Base-by-base conservation (phyloP, 2,329 filamentous ascomycete genomes). In the Fusarium tricinctum region DNA sequence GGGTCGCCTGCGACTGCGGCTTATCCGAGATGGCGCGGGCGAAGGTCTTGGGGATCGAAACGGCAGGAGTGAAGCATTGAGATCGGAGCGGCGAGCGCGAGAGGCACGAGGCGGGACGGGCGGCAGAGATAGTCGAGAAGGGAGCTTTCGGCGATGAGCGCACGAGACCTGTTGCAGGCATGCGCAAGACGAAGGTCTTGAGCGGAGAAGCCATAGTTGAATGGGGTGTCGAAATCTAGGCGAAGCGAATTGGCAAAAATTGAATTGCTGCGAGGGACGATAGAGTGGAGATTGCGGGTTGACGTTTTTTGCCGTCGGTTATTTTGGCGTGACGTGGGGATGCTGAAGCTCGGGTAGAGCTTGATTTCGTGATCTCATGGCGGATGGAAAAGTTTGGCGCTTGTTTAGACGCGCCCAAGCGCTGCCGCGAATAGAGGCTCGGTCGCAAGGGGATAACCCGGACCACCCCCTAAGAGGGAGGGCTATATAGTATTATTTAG, bases 171-270 rank as follows among this genome's bases (percentile, higher is more conserved):
- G 64, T 61, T 17, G 53, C 26, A 17, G 70, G 76, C 66, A 74
- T 73, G 68, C 76, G 75, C 72, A 77, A 62, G 65, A 76, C 77
- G 45, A 77, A 66, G 15, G 75, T 70, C 71, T 77, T 78, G 30
- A 78, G 57, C 40, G 76, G 59, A 22, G 74, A 75, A 28, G 76
- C 72, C 77, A 78, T 78, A 35, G 3, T 20, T 33, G 14, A 50
- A 26, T 14, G 6, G 13, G 9, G 17, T 30, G 17, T 6, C 26
- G 19, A 46, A 14, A 7, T 28, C 26, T 33, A 46, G 46, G 46
- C 46, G 57, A 28, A 8, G 23, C 35, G 20, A 14, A 13, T 30
- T 26, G 17, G 12, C n/a, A 50, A 52, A 28, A 46, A 22, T 52
- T 52, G 22, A 48, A 69, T 69, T 51, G 19, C 35, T 38, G 9